Evolutionary conservation across 441 rosid genomes (phyloP), one percentile per base, ranked within the genome.

Genomic region (Pelargonium citronellum): DNA sequence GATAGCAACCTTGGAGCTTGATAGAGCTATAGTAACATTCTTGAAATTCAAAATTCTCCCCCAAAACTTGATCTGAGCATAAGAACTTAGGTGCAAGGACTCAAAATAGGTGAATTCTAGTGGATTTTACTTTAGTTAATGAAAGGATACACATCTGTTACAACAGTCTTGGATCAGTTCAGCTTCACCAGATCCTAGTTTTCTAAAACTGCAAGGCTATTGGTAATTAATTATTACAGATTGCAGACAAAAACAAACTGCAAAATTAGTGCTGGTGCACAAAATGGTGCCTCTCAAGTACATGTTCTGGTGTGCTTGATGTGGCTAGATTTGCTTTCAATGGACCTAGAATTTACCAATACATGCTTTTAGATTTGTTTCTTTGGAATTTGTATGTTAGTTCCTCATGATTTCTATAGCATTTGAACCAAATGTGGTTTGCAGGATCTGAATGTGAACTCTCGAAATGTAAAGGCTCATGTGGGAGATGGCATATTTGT

Each of bases 381-480:
- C 34, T 10, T 61, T 2, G 37, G 65, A 61, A 61, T 7, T 61
- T 46, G 51, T 2, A 46, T 46, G 51, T 11, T 46, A 9, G 51
- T 10, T 9, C 51, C 27, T 17, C 20, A 61, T 10, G 1, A n/a
- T 37, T 34, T 30, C 24, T 63, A 49, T 22, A 0, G 78, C 24
- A 68, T 34, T 10, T 66, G 0, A 9, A 41, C 24, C 16, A 30
- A 19, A 46, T 67, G 53, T 72, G 75, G 75, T 69, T 73, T 83
- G 68, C 85, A 95, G 98, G 99, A 95, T 75, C 82, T 79, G 64
- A 86, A 87, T 76, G 82, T 92, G 63, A 95, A 95, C 76, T 88
- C 82, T 70, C 79, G 99, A 60, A 84, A 74, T 69, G 93, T 88
- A 24, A 83, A 82, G 69, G 83, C 81, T 76, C 95, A 89, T 79